Evolutionary conservation across 495 filamentous ascomycete species (phyloP), one percentile per base, ranked within the genome.

Genomic region (Talaromyces thailandensis): DNA sequence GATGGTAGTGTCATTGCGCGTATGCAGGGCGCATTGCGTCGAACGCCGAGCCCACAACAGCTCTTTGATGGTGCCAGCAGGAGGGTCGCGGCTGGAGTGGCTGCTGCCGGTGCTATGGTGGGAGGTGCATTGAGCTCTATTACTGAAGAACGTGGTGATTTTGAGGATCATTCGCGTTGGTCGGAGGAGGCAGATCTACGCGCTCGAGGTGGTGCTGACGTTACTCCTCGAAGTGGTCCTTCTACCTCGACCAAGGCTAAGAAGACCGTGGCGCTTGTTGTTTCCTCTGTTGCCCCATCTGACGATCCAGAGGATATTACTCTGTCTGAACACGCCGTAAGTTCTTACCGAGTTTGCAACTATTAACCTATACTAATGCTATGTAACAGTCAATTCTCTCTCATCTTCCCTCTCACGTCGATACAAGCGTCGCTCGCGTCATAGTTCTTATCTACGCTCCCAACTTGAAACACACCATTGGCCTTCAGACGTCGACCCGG

Each of bases 361-460:
- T 55, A 25, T 60, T 48, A 25, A 24, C 62, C 31, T 62, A 61
- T 21, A 32, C 31, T 11, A 32, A 53, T 61, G 43, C 26, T 63
- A 28, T 37, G 1, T 24, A 9, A 8, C 65, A 96, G 91, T 94
- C 92, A 26, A 88, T 97, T 65, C 83, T 97, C 31, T 94, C 90
- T 16, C 90, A 96, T 71, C 86, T 97, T 58, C 90, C 90, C 11
- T 80, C 84, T 65, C 84, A 89, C 56, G 83, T 85, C 58, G 84
- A 94, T 66, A 76, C 82, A 62, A 82, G 84, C 53, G 85, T 79
- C 26, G 82, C 84, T 52, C 86, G 88, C 65, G 79, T 96, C 32
- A 94, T 96, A 64, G 79, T 96, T 57, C 81, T 97, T 62, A 95
- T 97, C 70, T 95, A 96, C 69, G 85, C 90, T 12, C 92, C 92